Conservation (phyloP, 176 grass and related monocot genomes). For the Olyra latifolia region DNA sequence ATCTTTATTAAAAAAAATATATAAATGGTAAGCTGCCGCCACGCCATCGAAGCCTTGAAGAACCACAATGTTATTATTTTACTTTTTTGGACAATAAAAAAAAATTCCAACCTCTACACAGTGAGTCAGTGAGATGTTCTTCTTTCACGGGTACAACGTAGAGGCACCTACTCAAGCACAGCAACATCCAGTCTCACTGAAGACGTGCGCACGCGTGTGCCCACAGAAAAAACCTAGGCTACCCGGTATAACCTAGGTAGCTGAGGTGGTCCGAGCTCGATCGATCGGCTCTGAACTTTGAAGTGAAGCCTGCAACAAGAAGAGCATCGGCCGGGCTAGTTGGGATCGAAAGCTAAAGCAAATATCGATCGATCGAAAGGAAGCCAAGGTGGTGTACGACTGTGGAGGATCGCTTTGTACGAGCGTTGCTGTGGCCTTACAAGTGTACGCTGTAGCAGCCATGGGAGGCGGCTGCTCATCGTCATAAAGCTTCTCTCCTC, state of each 20-base stretch:
- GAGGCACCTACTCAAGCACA: too few species aligned
- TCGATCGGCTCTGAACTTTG: background rate
- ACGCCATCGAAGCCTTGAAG: background rate
- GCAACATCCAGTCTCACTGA: too few species aligned
- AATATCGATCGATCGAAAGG: too few species aligned
- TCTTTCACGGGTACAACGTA: too few species aligned
- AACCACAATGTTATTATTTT: slow-evolving; percentile 4
- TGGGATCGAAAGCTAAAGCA: background rate
- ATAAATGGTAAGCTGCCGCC: background rate
- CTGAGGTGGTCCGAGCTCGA: background rate
- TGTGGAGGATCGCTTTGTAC: slow-evolving; percentile 27
- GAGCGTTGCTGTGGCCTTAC: slow-evolving; percentile 18
- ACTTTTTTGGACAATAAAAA: too few species aligned
- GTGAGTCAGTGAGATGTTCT: too few species aligned
- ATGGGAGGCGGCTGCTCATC: background rate
- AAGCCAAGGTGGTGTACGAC: background rate
- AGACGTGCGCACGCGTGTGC: too few species aligned
- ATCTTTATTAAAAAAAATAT: too few species aligned
- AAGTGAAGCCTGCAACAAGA: background rate
- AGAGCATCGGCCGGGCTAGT: background rate
- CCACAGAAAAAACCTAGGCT: too few species aligned
- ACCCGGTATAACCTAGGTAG: too few species aligned
- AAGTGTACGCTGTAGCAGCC: slow-evolving; percentile 27
- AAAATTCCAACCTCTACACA: too few species aligned
- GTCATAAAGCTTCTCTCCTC: slow-evolving; percentile 21